Evolutionary conservation across 164 flowering plant species (phyloP), one percentile per base, ranked within the genome.

Genomic region (Vitis rupestris): DNA sequence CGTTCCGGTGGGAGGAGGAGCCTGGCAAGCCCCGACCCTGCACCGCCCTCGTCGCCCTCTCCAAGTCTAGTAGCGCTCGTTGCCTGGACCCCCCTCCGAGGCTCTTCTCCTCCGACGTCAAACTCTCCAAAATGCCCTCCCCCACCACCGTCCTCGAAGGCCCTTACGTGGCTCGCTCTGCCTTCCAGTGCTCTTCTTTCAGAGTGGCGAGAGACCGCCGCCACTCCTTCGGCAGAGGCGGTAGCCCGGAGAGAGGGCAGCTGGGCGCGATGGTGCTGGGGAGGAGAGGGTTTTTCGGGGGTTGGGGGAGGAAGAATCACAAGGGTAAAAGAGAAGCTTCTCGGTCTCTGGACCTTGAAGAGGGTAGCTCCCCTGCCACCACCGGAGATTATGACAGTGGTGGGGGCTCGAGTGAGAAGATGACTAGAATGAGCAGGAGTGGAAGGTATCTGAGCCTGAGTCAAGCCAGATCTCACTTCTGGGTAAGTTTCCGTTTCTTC

Each of bases 1-100:
- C 88, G 47, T 83, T 87, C 79, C 69, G 76, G 23, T 87, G 91
- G 91, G 91, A 87, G 57, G 85, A 87, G 67, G 70, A 82, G 69
- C 91, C 91, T 4, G 91, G 91, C 16, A 85, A 82, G 76, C 87
- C 89, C 23, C 70, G 80, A 47, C 80, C 79, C 9, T 76, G 82
- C 73, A 59, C 79, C 8, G 27, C 64, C n/a, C 66, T 75, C 56
- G 53, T 59, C 60, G 49, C 54, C 44, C 12, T 71, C 65, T 9
- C 2, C 74, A 16, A 7, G 0, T 59, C 3, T 37, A 50, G 4
- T 73, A 65, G 44, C 44, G 44, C 44, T 3, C 44, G 44, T 0
- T 71, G 52, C 63, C 48, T 86, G 19, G 86, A 82, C 14, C 66
- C 82, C 8, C 87, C 87, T 44, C 87, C 87, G 2, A 75, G 87